phyloP scores from a whole-genome alignment of 495 filamentous ascomycete genomes.

The Hypoxylon subgilvum region DNA sequence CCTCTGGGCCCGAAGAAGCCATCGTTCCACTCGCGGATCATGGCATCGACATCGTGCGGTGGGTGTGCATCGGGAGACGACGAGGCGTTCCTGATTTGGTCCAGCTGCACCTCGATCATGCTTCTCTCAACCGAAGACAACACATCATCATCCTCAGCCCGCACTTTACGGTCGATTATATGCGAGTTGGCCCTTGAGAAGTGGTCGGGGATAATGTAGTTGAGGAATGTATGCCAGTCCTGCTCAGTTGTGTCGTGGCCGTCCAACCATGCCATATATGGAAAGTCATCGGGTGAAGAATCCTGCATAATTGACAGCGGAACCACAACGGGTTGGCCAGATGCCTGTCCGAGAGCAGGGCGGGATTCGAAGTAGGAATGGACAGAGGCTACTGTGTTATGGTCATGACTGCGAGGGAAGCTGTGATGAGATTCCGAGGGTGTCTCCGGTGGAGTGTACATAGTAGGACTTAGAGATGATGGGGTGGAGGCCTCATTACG shows the following conservation, averaged over 20 bases:
- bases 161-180: conserved; percentile 47
- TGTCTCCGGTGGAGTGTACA: conserved; percentile 57
- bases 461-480: conserved; percentile 46
- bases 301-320: conserved; percentile 27
- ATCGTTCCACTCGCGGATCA: conserved; percentile 57
- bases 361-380: conserved; percentile 52
- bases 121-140: conserved; percentile 24
- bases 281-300: conserved; percentile 41
- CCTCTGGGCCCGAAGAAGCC: conserved; percentile 56
- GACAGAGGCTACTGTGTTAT: conserved; percentile 36
- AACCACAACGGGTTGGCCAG: conserved; percentile 26
- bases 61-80: conserved; percentile 5
- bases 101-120: conserved; percentile 46
- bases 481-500: conserved; percentile 38
- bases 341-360: conserved; percentile 26
- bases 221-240: conserved; percentile 60
- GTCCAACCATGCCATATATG: conserved; percentile 39
- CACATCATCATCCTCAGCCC: conserved; percentile 35
- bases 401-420: conserved; percentile 37
- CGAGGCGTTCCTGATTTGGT: conserved; percentile 32
- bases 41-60: conserved; percentile 37
- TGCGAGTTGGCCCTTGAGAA: conserved; percentile 40
- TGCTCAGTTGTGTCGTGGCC: conserved; percentile 47
- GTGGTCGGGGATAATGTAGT: conserved; percentile 49
- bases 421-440: conserved; percentile 43